A percentile compares a stretch with the other conserved stretches of the same genome.
Conservation (phyloP, 2,329 filamentous ascomycete genomes). For the Phaeosphaeriaceae sp. region DNA sequence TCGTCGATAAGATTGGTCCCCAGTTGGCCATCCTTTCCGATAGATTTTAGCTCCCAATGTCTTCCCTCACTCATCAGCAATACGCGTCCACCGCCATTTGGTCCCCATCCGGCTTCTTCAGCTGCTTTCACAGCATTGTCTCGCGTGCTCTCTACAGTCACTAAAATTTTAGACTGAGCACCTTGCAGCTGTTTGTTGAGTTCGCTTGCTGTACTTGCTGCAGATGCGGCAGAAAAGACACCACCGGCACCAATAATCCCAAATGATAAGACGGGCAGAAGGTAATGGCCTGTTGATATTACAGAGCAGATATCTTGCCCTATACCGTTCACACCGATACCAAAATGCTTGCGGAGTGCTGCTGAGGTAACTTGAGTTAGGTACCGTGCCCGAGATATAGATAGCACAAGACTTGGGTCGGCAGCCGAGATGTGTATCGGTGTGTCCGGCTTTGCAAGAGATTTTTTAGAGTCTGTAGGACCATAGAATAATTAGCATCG, state of each 20-base stretch:
- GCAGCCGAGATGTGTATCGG: constrained; percentile 64
- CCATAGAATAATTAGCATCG: constrained; percentile 12
- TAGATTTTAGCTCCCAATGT: constrained; percentile 43
- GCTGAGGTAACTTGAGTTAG: constrained; percentile 62
- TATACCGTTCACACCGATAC: constrained; percentile 58
- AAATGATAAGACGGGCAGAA: constrained; percentile 62
- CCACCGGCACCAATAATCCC: constrained; percentile 65
- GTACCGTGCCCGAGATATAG: constrained; percentile 57
- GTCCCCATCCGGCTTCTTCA: constrained; percentile 53
- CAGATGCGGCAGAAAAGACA: constrained; percentile 63
- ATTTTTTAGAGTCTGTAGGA: constrained; percentile 37
- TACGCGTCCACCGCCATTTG: constrained; percentile 51
- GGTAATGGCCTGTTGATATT: constrained; percentile 63
- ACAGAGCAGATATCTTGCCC: constrained; percentile 60
- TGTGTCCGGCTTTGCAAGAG: constrained; percentile 54
- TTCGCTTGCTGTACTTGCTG: constrained; percentile 59
- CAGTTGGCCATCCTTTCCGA: constrained; percentile 33
- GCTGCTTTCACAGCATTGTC: constrained; percentile 58
- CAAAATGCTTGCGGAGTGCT: constrained; percentile 61
- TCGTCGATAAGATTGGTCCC: constrained; percentile 31
- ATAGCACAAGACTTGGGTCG: constrained; percentile 61
- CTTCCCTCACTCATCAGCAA: constrained; percentile 57
- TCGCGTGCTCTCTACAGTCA: constrained; percentile 58
- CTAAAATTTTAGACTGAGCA: constrained; percentile 51
- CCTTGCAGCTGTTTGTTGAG: constrained; percentile 57